Conservation (phyloP, 2,329 filamentous ascomycete genomes). For the Colletotrichum ledebouriae region DNA sequence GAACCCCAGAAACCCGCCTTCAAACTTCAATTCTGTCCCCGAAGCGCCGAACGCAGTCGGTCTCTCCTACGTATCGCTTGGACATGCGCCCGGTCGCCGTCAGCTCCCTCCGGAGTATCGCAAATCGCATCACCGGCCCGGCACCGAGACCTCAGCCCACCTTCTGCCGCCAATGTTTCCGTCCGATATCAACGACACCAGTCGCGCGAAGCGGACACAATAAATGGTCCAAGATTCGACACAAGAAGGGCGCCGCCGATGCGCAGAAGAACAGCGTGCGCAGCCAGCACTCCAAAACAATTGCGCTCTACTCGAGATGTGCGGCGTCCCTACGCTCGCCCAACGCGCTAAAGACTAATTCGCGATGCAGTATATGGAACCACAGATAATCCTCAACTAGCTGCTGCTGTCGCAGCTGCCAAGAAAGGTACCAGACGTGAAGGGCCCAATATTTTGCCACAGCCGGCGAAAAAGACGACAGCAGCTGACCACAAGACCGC, state of each 20-base stretch:
- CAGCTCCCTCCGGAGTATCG: conserved; percentile 21
- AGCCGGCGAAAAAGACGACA: conserved; percentile 37
- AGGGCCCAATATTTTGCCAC: conserved; percentile 40
- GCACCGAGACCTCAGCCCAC: conserved; percentile 19
- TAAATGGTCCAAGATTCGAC: conserved; percentile 96
- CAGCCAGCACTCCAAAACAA: conserved; percentile 76
- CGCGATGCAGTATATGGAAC: conserved; percentile 76
- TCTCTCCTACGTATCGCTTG: not conserved
- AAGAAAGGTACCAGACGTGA: conserved; percentile 73
- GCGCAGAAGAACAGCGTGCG: conserved; percentile 81
- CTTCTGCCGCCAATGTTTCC: conserved; percentile 63
- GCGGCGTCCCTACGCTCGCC: conserved; percentile 46
- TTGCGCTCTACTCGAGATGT: conserved; percentile 83
- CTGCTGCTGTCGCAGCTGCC: conserved; percentile 78
- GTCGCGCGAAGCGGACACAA: conserved; percentile 78
- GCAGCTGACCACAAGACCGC: conserved; percentile 5
- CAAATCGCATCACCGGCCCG: conserved; percentile 15
- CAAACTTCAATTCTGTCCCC: conserved; percentile 3
- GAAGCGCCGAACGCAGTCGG: not conserved
- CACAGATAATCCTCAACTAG: conserved; percentile 81
- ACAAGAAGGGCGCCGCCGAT: conserved; percentile 92
- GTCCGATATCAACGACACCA: conserved; percentile 62
- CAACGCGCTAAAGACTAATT: not conserved
- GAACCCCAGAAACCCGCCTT: conserved; percentile 6
- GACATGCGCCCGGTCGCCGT: conserved; percentile 31